phyloP scores from a whole-genome alignment of 192 early-diverging fungal species.

The Umbelopsis vinacea region DNA sequence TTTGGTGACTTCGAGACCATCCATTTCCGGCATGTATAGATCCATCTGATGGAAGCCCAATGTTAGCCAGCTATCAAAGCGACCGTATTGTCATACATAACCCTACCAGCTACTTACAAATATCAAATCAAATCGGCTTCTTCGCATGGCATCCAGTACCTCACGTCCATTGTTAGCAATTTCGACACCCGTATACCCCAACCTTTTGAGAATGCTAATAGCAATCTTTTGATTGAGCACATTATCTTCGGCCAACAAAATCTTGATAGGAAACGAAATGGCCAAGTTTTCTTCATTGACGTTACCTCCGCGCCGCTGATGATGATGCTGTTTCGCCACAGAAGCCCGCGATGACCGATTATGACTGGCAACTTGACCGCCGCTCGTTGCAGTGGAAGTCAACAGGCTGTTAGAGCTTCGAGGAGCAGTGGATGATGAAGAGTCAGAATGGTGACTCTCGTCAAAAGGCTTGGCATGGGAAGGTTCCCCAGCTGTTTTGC shows the following conservation, averaged over 20 bases:
- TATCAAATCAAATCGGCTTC: slow-evolving; percentile 50
- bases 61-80: not conserved
- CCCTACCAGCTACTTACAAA: too few species aligned
- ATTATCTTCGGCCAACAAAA: slow-evolving; percentile 46
- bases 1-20: slow-evolving; percentile 44
- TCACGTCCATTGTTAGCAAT: slow-evolving; percentile 55
- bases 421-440: not conserved
- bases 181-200: slow-evolving; percentile 52
- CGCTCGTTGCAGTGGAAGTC: not conserved
- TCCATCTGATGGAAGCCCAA: slow-evolving; percentile 33
- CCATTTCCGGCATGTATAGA: slow-evolving; percentile 48
- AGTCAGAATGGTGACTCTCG: not conserved
- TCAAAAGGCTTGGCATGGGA: not conserved
- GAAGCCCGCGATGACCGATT: slow-evolving; percentile 13
- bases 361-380: not conserved
- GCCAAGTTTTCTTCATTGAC: slow-evolving; percentile 35
- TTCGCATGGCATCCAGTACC: slow-evolving; percentile 50
- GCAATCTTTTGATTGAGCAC: slow-evolving; percentile 60
- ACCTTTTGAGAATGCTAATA: slow-evolving; percentile 52
- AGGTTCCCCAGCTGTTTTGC: not conserved
- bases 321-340: slow-evolving; percentile 22
- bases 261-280: slow-evolving; percentile 33
- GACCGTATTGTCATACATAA: too few species aligned
- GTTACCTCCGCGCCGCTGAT: slow-evolving; percentile 16
- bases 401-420: not conserved